Percentiles rank a stretch among this genome's conserved stretches.
These are phyloP conservation scores for Vigna nakashimae DNA, from an alignment of 306 rosid genomes.

Conservation along the genomic window DNA sequence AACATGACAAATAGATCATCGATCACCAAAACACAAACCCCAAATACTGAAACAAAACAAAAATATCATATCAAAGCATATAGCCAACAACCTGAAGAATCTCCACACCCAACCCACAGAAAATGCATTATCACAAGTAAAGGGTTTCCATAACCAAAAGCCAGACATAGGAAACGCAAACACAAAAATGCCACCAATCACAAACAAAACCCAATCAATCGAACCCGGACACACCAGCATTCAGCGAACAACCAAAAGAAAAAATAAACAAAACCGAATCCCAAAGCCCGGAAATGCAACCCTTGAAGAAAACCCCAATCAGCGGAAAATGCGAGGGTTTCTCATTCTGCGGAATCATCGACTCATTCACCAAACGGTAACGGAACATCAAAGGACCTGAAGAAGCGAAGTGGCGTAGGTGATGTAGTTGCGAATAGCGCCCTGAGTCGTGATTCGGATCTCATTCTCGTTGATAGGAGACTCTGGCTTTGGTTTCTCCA, in stretches of 20 bases:
- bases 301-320: slow-evolving; percentile 18
- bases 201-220: slow-evolving; percentile 12
- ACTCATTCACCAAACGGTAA: neutral
- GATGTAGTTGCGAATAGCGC: slow-evolving; percentile 96
- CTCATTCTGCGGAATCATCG: neutral
- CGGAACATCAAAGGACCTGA: slow-evolving; percentile 53
- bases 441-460: slow-evolving; percentile 95
- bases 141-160: neutral
- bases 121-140: neutral
- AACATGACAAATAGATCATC: neutral
- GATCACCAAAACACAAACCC: neutral
- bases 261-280: neutral
- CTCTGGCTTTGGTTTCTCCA: slow-evolving; percentile 83
- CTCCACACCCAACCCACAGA: neutral
- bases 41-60: neutral
- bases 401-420: slow-evolving; percentile 93
- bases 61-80: neutral
- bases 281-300: slow-evolving; percentile 9
- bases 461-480: slow-evolving; percentile 86
- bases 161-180: neutral
- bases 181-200: neutral
- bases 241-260: neutral
- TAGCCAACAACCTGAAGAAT: slow-evolving; percentile 1
- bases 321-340: neutral
- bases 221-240: slow-evolving; percentile 11